These are phyloP conservation scores for Tulasnella sp. DNA, from an alignment of 768 basidiomycete species.

Conservation along the genomic window DNA sequence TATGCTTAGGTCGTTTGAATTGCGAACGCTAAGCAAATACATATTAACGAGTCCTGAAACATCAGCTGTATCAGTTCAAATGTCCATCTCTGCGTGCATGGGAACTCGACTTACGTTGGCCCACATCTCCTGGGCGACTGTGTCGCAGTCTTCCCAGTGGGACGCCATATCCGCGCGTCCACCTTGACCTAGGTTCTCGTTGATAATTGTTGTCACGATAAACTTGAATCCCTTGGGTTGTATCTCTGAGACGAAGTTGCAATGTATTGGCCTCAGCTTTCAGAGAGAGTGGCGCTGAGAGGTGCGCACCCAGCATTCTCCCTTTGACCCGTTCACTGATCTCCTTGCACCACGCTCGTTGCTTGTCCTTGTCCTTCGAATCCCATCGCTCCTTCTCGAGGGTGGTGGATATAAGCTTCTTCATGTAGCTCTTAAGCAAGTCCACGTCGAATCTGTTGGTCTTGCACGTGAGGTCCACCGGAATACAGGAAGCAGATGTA, in stretches of 20 bases:
- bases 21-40: constrained; percentile 57
- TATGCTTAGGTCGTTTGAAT: constrained; percentile 37
- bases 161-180: constrained; percentile 78
- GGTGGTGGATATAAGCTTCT: constrained; percentile 65
- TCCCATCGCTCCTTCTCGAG: constrained; percentile 61
- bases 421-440: constrained; percentile 68
- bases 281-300: background rate
- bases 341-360: constrained; percentile 72
- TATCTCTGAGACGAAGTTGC: constrained; percentile 42
- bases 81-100: constrained; percentile 8
- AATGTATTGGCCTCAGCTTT: background rate
- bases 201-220: constrained; percentile 76
- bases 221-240: constrained; percentile 80
- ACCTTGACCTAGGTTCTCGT: constrained; percentile 77
- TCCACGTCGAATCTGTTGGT: constrained; percentile 49
- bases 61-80: constrained; percentile 3
- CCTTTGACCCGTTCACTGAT: constrained; percentile 79
- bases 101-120: constrained; percentile 50
- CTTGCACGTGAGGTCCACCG: constrained; percentile 3
- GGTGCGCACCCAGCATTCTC: constrained; percentile 53
- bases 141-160: constrained; percentile 83
- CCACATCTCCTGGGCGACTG: constrained; percentile 69
- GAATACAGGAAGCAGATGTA: background rate
- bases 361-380: constrained; percentile 57
- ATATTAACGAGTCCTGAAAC: constrained; percentile 59